phyloP scores from a whole-genome alignment of 768 basidiomycete species.

The Rhizopogon vesiculosus region DNA sequence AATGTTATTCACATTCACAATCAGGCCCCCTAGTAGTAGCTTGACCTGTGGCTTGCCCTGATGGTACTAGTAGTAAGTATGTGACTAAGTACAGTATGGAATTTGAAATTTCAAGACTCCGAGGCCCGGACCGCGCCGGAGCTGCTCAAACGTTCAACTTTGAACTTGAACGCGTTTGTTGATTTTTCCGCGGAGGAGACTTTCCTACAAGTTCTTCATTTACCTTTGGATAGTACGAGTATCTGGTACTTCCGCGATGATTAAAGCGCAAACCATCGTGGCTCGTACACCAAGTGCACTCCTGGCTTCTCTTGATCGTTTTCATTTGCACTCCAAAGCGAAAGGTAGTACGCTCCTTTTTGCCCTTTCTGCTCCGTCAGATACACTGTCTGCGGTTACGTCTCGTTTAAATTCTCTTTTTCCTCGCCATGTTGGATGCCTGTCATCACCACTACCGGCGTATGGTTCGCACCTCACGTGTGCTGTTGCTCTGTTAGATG shows the following conservation, averaged over 20 bases:
- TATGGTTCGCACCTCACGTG: constrained; percentile 27
- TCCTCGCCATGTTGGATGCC: constrained; percentile 51
- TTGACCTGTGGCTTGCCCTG: too few species aligned
- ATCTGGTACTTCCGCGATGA: not conserved
- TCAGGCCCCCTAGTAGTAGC: too few species aligned
- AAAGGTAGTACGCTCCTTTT: constrained; percentile 14
- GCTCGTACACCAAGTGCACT: not conserved
- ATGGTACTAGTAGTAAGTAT: too few species aligned
- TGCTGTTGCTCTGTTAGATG: constrained; percentile 48
- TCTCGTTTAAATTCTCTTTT: constrained; percentile 35
- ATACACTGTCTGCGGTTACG: constrained; percentile 33
- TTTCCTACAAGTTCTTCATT: too few species aligned
- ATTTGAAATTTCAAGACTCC: too few species aligned
- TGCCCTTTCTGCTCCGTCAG: constrained; percentile 20
- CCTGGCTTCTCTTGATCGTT: not conserved
- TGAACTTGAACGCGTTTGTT: too few species aligned
- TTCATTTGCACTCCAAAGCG: not conserved
- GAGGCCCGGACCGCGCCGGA: too few species aligned
- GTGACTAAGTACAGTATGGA: too few species aligned
- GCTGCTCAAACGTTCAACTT: too few species aligned
- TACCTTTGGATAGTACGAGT: not conserved
- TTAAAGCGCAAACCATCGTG: not conserved
- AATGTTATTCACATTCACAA: constrained; percentile 67
- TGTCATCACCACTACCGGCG: constrained; percentile 45
- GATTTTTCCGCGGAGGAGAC: too few species aligned